These are phyloP conservation scores for Cerrena zonata DNA, from an alignment of 1,284 basidiomycete genomes.

Conservation along the genomic window DNA sequence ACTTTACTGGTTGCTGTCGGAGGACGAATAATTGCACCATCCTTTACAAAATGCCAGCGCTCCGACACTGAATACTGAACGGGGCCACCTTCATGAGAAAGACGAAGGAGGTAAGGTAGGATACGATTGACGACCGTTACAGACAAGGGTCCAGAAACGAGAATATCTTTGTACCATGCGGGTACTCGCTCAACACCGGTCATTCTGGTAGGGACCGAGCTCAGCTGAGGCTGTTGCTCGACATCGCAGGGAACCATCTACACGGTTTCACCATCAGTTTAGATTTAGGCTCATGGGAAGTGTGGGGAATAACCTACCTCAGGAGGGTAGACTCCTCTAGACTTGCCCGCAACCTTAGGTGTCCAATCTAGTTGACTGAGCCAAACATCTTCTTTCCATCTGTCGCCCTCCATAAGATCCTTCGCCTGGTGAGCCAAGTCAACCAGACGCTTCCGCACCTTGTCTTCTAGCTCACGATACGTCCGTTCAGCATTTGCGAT, in stretches of 20 bases:
- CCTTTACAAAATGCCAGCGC: slow-evolving; percentile 59
- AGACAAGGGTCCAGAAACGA: slow-evolving; percentile 38
- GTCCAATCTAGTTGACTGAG: slow-evolving; percentile 92
- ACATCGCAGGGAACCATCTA: no score
- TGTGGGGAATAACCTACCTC: slow-evolving; percentile 21
- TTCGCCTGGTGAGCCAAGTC: slow-evolving; percentile 65
- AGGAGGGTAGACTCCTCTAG: slow-evolving; percentile 43
- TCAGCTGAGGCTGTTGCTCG: no score
- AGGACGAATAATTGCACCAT: slow-evolving; percentile 32
- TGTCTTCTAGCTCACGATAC: slow-evolving; percentile 72
- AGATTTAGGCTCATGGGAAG: no score
- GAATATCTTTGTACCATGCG: slow-evolving; percentile 72
- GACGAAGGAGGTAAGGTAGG: slow-evolving; percentile 73
- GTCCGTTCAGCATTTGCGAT: slow-evolving; percentile 71
- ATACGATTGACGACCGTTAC: slow-evolving; percentile 57
- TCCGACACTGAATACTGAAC: slow-evolving; percentile 58
- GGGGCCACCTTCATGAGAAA: slow-evolving; percentile 71
- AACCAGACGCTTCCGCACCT: slow-evolving; percentile 64
- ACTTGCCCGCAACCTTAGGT: slow-evolving; percentile 76
- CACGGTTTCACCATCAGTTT: no score
- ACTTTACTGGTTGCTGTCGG: slow-evolving; percentile 38
- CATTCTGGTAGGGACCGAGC: not conserved
- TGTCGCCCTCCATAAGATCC: slow-evolving; percentile 38
- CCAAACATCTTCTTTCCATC: slow-evolving; percentile 81
- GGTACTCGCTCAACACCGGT: slow-evolving; percentile 37